Base-by-base conservation (phyloP, 164 flowering plant genomes). In the Vitis cinerea region DNA sequence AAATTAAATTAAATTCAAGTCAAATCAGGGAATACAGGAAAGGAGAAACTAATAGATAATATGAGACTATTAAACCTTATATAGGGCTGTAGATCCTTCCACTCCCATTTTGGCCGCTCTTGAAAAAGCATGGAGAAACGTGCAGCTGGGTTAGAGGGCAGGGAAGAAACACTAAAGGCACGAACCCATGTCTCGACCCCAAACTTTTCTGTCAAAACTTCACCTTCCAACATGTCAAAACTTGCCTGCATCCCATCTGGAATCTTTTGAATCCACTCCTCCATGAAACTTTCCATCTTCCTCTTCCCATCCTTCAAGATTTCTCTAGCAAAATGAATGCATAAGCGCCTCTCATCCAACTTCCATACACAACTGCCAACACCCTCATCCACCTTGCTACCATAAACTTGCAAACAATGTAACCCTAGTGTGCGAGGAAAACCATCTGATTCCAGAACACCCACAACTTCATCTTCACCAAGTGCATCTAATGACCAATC, bases 211-310 rank as follows among this genome's bases (percentile, higher is more conserved):
- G 83, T 82, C 78, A 95, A 79, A 54, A 93, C 90, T 77, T 93
- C 97, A n/a, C 98, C 97, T 78, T 95, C 90, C 76, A 95, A 73
- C 90, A 90, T 89, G 27, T 87, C 92, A 63, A 95, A 81, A 67
- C 71, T 82, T 1, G 86, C 87, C 6, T 65, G 59, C 88, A 95
- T 87, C 27, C 97, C 91, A 1, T 67, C 75, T 0, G 98, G 98
- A 71, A 90, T 77, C 74, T 79, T 85, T 67, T 59, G 73, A 69
- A 4, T 71, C 99, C 96, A 90, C 67, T 85, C 85, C 31, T 80
- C 90, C 91, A 90, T 82, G 67, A 95, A 90, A 56, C 44, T 79
- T 54, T 88, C 93, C 82, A 84, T 76, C 83, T 81, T 95, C 85
- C 64, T 88, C 80, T 88, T 90, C 64, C 87, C 94, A 48, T 67